Evolutionary conservation across 805 yeast genomes (phyloP).

Genomic region (Yarrowia sp.): DNA sequence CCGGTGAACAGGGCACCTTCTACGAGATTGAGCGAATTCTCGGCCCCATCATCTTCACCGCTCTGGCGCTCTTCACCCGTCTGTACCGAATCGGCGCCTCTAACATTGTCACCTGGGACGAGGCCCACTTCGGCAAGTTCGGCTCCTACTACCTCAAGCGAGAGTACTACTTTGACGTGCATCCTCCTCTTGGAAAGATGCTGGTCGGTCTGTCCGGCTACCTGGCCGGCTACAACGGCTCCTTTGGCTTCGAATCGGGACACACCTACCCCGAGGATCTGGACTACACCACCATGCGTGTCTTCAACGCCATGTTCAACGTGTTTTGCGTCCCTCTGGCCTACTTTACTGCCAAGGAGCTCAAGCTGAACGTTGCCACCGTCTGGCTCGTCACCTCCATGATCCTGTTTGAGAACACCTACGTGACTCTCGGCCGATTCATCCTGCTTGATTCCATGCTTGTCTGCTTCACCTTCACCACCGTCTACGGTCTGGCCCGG

Average conservation of each 20-base stretch:
- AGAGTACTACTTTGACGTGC: slow-evolving; percentile 94
- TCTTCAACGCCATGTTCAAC: slow-evolving; percentile 84
- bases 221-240: slow-evolving; percentile 85
- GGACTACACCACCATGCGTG: slow-evolving; percentile 81
- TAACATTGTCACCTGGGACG: slow-evolving; percentile 88
- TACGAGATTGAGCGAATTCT: slow-evolving; percentile 36
- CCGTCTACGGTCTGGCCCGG: slow-evolving; percentile 73
- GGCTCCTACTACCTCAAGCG: slow-evolving; percentile 89
- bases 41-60: slow-evolving; percentile 45
- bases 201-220: slow-evolving; percentile 87
- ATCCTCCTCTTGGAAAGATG: slow-evolving; percentile 96
- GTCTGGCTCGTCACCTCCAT: slow-evolving; percentile 81
- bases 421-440: slow-evolving; percentile 84
- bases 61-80: slow-evolving; percentile 65
- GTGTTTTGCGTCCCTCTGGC: slow-evolving; percentile 86
- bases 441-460: slow-evolving; percentile 92
- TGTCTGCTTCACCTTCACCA: slow-evolving; percentile 84
- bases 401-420: slow-evolving; percentile 77
- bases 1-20: slow-evolving; percentile 9
- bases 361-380: slow-evolving; percentile 73
- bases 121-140: slow-evolving; percentile 96
- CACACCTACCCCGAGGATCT: slow-evolving; percentile 74
- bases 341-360: slow-evolving; percentile 76
- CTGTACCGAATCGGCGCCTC: slow-evolving; percentile 74
- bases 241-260: slow-evolving; percentile 89